These are phyloP conservation scores for Mortierella sp. DNA, from an alignment of 371 early-diverging fungal genomes.

Conservation along the genomic window DNA sequence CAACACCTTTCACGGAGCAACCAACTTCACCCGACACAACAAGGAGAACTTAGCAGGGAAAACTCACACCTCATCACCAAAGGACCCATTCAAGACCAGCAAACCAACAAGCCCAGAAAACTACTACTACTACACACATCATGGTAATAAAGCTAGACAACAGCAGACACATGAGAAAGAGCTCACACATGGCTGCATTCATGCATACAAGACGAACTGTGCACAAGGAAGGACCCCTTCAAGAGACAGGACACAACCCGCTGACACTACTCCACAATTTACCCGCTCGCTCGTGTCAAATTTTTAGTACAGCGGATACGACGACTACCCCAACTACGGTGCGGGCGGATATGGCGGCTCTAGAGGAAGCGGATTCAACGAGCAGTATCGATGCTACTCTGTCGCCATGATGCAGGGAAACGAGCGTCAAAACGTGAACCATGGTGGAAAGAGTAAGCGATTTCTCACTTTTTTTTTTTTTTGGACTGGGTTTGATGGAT, in stretches of 20 bases:
- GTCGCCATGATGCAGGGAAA: constrained; percentile 87
- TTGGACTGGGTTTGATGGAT: not conserved
- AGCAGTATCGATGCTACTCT: constrained; percentile 85
- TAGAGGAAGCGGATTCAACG: constrained; percentile 62
- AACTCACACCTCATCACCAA: not conserved
- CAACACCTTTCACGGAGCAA: not conserved
- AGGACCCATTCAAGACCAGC: not conserved
- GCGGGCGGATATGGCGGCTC: constrained; percentile 45
- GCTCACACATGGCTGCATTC: too few relatives aligned
- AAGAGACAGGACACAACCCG: not conserved
- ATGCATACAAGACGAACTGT: too few relatives aligned
- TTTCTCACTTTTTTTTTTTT: not conserved
- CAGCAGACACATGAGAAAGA: too few relatives aligned
- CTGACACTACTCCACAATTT: not conserved
- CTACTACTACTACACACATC: too few relatives aligned
- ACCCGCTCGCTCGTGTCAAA: not conserved
- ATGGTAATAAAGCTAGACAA: too few relatives aligned
- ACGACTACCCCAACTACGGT: constrained; percentile 48
- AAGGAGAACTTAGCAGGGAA: not conserved
- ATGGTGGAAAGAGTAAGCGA: constrained; percentile 86
- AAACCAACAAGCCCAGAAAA: not conserved
- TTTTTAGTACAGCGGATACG: constrained; percentile 50
- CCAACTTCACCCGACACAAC: not conserved
- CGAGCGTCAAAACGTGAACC: constrained; percentile 83
- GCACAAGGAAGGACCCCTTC: too few relatives aligned